Conservation (phyloP, 768 basidiomycete genomes). For the Kwoniella sp. region DNA sequence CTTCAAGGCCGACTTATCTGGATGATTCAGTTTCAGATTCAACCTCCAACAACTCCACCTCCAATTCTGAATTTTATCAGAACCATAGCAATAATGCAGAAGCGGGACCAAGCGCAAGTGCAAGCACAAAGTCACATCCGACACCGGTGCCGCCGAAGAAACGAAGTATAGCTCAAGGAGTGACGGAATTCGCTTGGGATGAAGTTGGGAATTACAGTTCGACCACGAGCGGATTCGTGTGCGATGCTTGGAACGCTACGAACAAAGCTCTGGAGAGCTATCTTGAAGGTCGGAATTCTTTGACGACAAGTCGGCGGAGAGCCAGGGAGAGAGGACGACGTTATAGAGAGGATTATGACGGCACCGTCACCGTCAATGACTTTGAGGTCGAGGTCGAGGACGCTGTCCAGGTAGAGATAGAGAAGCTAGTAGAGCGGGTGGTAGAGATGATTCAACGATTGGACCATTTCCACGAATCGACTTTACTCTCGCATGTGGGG, state of each 20-base stretch:
- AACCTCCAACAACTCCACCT: too few relatives aligned
- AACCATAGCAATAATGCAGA: background rate
- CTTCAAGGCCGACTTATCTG: slow-evolving; percentile 52
- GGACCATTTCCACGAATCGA: slow-evolving; percentile 77
- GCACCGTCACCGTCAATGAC: slow-evolving; percentile 22
- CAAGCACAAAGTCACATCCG: too few relatives aligned
- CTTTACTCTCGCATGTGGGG: slow-evolving; percentile 87
- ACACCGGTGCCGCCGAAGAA: background rate
- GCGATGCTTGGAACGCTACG: slow-evolving; percentile 60
- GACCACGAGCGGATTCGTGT: slow-evolving; percentile 75
- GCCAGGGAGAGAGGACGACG: slow-evolving; percentile 1
- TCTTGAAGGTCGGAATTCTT: too few relatives aligned
- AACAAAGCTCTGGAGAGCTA: background rate
- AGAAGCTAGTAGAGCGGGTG: slow-evolving; percentile 29
- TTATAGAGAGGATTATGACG: too few relatives aligned
- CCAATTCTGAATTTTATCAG: too few relatives aligned
- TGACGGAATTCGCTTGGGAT: slow-evolving; percentile 36
- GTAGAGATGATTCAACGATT: slow-evolving; percentile 60
- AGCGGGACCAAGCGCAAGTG: background rate
- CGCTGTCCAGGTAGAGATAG: slow-evolving; percentile 28
- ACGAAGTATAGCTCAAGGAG: slow-evolving; percentile 10
- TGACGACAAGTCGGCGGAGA: background rate
- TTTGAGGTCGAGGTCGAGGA: too few relatives aligned
- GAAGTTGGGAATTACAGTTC: slow-evolving; percentile 68
- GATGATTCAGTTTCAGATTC: slow-evolving; percentile 52